Evolutionary conservation across 306 rosid genomes (phyloP).

Genomic region (Dalbergia cochinchinensis): DNA sequence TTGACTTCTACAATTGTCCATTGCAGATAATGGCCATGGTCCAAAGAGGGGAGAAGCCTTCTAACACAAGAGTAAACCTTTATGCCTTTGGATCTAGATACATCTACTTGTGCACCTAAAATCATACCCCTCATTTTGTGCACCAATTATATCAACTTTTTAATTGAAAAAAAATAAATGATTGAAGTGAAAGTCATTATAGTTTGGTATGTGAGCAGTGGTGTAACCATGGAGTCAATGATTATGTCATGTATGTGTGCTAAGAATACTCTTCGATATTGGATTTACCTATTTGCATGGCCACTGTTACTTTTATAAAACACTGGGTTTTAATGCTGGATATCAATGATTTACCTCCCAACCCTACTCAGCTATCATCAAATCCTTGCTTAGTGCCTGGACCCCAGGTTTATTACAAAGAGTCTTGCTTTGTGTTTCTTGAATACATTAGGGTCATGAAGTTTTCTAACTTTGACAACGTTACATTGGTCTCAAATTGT

Average conservation of each 20-base stretch:
- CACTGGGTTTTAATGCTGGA: slow-evolving; percentile 65
- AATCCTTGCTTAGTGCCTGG: slow-evolving; percentile 76
- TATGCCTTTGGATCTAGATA: slow-evolving; percentile 32
- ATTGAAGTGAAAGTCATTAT: slow-evolving; percentile 18
- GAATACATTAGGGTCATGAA: slow-evolving; percentile 31
- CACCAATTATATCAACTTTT: slow-evolving; percentile 16
- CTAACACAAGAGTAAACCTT: slow-evolving; percentile 77
- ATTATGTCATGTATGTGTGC: slow-evolving; percentile 15
- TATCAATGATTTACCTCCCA: slow-evolving; percentile 72
- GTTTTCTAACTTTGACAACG: not conserved
- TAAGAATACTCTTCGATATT: slow-evolving; percentile 2
- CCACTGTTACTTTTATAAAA: slow-evolving; percentile 35
- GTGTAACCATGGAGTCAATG: slow-evolving; percentile 25
- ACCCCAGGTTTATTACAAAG: slow-evolving; percentile 63
- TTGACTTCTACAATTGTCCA: slow-evolving; percentile 35
- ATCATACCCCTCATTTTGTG: slow-evolving; percentile 25
- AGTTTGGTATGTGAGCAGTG: slow-evolving; percentile 9
- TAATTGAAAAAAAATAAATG: not conserved
- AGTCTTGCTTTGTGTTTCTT: slow-evolving; percentile 29
- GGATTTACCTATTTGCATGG: slow-evolving; percentile 37
- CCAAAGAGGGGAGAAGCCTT: slow-evolving; percentile 92
- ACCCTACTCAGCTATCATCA: slow-evolving; percentile 80
- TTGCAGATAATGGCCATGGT: slow-evolving; percentile 92
- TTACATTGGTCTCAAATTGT: slow-evolving; percentile 2
- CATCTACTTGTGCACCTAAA: slow-evolving; percentile 31